Base-by-base conservation (phyloP, 768 basidiomycete species). In the Termitomyces sp. region DNA sequence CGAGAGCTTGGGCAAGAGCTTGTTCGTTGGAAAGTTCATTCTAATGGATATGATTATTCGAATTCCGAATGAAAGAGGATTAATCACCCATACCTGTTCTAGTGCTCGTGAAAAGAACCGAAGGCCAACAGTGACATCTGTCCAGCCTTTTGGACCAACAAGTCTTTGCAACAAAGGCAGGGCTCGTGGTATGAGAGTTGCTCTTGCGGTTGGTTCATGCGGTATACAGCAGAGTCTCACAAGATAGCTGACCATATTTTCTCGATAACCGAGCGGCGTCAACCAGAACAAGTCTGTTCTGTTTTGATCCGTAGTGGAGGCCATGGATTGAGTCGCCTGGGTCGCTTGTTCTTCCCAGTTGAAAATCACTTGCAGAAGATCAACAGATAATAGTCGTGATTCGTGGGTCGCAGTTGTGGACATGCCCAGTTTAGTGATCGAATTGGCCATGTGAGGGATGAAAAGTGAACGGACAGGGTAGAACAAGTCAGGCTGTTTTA, bases 231-330 rank as follows among this genome's bases (percentile, higher is more conserved):
- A 86, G 46, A 98, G 79, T 47, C 96, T 88, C n/a, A 99, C 86
- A 34, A 99, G 81, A 71, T 94, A 97, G 74, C 93, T 94, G 61
- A 98, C 89, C 74, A 97, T 90, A 58, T 87, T 88, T 72, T 98
- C 96, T 29, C 92, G 83, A 56, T 92, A 85, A 22, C 80, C 78
- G 29, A 90, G 73, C 2, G 95, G 92, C 0, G 90, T 91, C 22
- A 82, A 70, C 92, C 93, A 95, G 36, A 66, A 55, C 46, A 68
- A 59, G 46, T 72, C 71, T 41, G 64, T 62, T 9, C 50, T 58
- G 32, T 51, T 62, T n/a, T 59, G 60, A 24, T 72, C 70, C 18
- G 60, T 47, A 20, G 58, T 55, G 24, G 58, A 63, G 2, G 64
- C 44, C 51, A 55, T 57, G 24, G 53, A 47, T 36, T 56, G 59